phyloP scores from a whole-genome alignment of 2,329 filamentous ascomycete species.

The Hymenoscyphus fructigenus region DNA sequence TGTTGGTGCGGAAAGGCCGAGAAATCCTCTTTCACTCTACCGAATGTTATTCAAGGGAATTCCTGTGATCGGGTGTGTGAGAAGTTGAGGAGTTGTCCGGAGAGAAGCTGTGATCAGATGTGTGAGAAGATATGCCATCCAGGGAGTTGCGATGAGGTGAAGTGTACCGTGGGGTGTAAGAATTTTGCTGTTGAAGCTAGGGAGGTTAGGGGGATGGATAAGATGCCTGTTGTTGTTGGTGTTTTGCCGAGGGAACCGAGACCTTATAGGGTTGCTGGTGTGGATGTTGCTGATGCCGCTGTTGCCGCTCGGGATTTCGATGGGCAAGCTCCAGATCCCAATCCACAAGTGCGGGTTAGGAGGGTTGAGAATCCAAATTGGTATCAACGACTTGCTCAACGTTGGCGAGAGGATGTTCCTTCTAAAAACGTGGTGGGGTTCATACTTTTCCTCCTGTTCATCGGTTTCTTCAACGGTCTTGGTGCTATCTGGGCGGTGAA shows the following conservation, averaged over 20 bases:
- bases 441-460: not conserved
- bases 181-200: too few species aligned
- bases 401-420: not conserved
- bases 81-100: not conserved
- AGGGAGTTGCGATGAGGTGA: not conserved
- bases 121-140: constrained; percentile 7
- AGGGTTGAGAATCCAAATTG: not conserved
- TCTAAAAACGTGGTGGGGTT: not conserved
- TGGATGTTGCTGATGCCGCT: not conserved
- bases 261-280: not conserved
- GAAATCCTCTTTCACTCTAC: too few species aligned
- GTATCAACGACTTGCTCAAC: not conserved
- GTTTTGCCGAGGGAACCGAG: not conserved
- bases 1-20: constrained; percentile 4
- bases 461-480: not conserved
- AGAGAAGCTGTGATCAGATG: not conserved
- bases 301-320: not conserved
- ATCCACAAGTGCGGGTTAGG: not conserved
- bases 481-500: not conserved
- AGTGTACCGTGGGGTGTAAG: not conserved
- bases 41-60: not conserved
- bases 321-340: too few species aligned
- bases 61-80: not conserved
- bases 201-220: not conserved
- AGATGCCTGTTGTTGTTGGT: not conserved